Conservation (phyloP, 495 filamentous ascomycete species). For the Neurospora sp. region DNA sequence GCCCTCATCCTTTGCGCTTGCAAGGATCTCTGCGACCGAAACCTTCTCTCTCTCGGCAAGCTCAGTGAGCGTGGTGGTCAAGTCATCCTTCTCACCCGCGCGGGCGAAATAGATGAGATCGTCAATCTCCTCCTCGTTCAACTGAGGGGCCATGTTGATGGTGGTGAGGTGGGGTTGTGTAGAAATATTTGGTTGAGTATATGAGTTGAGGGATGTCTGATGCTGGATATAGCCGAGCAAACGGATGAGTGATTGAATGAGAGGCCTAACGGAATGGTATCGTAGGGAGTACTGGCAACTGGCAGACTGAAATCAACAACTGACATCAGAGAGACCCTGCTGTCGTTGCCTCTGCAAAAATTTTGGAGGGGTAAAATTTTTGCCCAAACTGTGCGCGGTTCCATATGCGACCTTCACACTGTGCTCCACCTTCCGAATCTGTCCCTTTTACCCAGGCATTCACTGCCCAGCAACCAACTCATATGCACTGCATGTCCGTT, state of each 20-base stretch:
- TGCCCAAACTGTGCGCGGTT: neutral
- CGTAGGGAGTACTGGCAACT: neutral
- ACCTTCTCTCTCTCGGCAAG: slow-evolving; percentile 46
- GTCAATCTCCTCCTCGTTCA: slow-evolving; percentile 70
- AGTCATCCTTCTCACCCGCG: slow-evolving; percentile 58
- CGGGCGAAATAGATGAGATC: slow-evolving; percentile 83
- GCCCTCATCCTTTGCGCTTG: slow-evolving; percentile 55
- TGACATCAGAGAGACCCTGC: neutral
- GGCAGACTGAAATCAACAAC: neutral
- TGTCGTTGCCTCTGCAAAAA: slow-evolving; percentile 3
- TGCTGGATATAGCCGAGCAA: neutral
- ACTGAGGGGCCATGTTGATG: slow-evolving; percentile 33
- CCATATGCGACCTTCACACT: neutral
- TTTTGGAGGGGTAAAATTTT: slow-evolving; percentile 7
- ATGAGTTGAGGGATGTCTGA: neutral
- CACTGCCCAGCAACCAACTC: neutral
- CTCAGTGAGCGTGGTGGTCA: slow-evolving; percentile 48
- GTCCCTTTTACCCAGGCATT: neutral
- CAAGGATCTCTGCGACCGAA: slow-evolving; percentile 46
- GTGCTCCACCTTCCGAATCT: slow-evolving; percentile 1
- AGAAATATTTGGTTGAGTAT: neutral
- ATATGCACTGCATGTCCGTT: neutral
- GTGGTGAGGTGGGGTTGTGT: neutral
- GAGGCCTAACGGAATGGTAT: neutral
- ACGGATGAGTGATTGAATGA: neutral